Evolutionary conservation across 2,329 filamentous ascomycete species (phyloP).

Genomic region (Calonectria crousiana): DNA sequence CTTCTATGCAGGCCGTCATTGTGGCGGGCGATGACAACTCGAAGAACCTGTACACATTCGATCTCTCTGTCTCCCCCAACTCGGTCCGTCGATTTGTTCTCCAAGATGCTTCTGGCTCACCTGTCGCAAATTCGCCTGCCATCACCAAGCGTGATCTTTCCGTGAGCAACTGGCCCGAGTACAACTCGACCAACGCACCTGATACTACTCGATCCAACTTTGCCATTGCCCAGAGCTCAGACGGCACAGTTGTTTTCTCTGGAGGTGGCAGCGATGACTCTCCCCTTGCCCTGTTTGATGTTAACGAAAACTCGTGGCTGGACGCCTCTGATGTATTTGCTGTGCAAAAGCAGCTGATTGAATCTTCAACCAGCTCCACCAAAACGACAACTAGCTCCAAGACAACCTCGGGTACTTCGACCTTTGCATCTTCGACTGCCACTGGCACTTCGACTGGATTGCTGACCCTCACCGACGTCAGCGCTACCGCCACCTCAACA

Average conservation of each 20-base stretch:
- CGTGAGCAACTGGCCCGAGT: conserved; percentile 77
- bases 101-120: conserved; percentile 69
- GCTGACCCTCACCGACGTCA: conserved; percentile 41
- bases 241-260: conserved; percentile 81
- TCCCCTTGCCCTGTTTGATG: conserved; percentile 82
- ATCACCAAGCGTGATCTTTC: conserved; percentile 62
- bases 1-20: conserved; percentile 71
- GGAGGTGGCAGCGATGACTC: conserved; percentile 75
- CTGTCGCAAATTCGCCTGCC: conserved; percentile 60
- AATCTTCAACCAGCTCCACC: conserved; percentile 34
- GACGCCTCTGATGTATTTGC: conserved; percentile 76
- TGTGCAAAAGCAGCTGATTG: conserved; percentile 52
- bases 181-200: conserved; percentile 82
- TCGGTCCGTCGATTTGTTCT: conserved; percentile 78
- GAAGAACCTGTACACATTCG: conserved; percentile 83
- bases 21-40: conserved; percentile 81
- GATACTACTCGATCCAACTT: conserved; percentile 72
- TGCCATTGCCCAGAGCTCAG: conserved; percentile 75
- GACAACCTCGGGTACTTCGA: conserved; percentile 41
- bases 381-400: conserved; percentile 35
- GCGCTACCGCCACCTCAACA: conserved; percentile 38
- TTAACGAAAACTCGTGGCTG: conserved; percentile 80
- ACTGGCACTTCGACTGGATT: conserved; percentile 38
- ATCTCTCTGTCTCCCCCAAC: conserved; percentile 81
- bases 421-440: conserved; percentile 41